Conservation (phyloP, 495 filamentous ascomycete species). For the Penicillium ucsense region DNA sequence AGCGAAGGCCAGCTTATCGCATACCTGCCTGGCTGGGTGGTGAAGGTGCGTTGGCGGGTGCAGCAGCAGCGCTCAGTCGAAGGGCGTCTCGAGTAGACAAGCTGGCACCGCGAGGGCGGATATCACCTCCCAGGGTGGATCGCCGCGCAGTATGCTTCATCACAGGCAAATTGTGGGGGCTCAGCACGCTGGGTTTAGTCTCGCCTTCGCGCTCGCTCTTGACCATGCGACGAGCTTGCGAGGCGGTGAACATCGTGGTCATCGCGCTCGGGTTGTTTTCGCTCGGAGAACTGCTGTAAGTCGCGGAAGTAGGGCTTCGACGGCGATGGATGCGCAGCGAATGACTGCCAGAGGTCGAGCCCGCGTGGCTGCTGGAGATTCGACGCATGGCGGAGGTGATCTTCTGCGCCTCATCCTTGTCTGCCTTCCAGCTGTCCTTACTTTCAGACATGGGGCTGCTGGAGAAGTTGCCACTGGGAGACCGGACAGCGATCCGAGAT, state of each 20-base stretch:
- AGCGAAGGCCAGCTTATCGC: too few relatives aligned
- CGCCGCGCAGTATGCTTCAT: slow-evolving; percentile 47
- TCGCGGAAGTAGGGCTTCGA: slow-evolving; percentile 50
- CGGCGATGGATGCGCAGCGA: slow-evolving; percentile 44
- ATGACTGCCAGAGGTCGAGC: slow-evolving; percentile 14
- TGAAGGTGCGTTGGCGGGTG: slow-evolving; percentile 7
- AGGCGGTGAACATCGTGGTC: slow-evolving; percentile 52
- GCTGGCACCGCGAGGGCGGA: slow-evolving; percentile 35
- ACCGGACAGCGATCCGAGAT: slow-evolving; percentile 38
- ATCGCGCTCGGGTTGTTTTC: slow-evolving; percentile 22
- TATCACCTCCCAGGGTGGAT: slow-evolving; percentile 42
- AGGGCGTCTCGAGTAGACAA: slow-evolving; percentile 34
- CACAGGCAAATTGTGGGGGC: slow-evolving; percentile 56
- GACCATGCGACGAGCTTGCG: slow-evolving; percentile 61
- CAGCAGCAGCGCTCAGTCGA: slow-evolving; percentile 32
- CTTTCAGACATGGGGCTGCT: slow-evolving; percentile 31
- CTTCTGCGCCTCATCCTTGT: slow-evolving; percentile 47
- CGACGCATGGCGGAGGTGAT: slow-evolving; percentile 58
- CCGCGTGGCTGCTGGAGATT: slow-evolving; percentile 29
- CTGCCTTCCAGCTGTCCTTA: slow-evolving; percentile 38
- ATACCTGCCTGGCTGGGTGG: too few relatives aligned
- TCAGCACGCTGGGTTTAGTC: slow-evolving; percentile 49
- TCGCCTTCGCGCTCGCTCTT: slow-evolving; percentile 52
- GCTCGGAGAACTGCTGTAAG: slow-evolving; percentile 45
- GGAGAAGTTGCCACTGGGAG: slow-evolving; percentile 37